Base-by-base conservation (phyloP, 1,284 basidiomycete genomes). In the Trichosporon ovoides region DNA sequence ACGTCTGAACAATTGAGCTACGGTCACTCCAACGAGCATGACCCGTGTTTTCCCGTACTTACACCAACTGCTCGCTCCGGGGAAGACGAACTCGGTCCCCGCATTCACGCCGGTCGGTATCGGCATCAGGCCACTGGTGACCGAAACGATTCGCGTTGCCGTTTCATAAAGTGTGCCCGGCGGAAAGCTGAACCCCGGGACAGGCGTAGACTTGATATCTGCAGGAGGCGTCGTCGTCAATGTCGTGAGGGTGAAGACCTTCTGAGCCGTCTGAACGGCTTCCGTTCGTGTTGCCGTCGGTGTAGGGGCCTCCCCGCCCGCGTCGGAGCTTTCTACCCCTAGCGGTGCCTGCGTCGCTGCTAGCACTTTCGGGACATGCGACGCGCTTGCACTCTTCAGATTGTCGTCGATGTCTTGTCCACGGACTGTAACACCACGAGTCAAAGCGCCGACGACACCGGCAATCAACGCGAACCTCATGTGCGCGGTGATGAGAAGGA, bases 251-350 rank as follows among this genome's bases (percentile, higher is more conserved):
- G 43, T 48, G 11, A 48, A 48, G 12, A 48, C 43, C 43, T 48
- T 48, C 16, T 48, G 43, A n/a, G 28, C 43, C 24, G 43, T 48
- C 22, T 48, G 43, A 9, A 28, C 22, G 9, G 43, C 22, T 31
- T 9, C 24, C 9, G 22, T 22, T 24, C 22, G 14, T 22, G 10
- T 3, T 31, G 43, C 28, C 16, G 43, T 48, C 7, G 43, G 43
- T 31, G 43, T 48, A 14, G 43, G 43, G n/a, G 43, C 24, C 43
- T 48, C 43, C 43, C 43, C 43, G 28, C 43, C 24, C 12, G 14
- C 7, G 43, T 48, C 43, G 43, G 43, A 48, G 43, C 43, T 24
- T 11, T 31, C 43, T 48, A 48, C 43, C 43, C 43, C 43, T 48
- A 48, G 28, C 43, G 43, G 43, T 16, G 43, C 43, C 28, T 48